Evolutionary conservation across 768 basidiomycete genomes (phyloP), one percentile per base, ranked within the genome.

Genomic region (Termitomyces sp.): DNA sequence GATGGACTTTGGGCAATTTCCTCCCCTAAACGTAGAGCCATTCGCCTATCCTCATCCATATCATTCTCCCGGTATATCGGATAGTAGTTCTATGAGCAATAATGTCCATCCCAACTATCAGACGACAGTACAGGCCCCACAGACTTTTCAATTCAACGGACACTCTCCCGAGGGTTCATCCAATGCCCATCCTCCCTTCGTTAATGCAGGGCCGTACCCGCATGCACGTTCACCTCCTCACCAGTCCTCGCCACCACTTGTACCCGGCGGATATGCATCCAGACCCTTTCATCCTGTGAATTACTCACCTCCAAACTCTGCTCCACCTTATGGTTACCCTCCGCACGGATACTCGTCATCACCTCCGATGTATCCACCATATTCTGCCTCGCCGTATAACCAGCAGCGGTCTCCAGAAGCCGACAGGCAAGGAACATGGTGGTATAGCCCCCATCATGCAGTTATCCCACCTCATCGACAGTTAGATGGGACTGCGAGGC

Each of bases 351-450:
- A 74, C 48, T 70, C 72, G 0, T 60, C 69, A 6, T 67, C 74
- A 1, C 70, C 76, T 2, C 68, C 62, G 32, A 74, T 42, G 50
- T 74, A 36, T 79, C 76, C 66, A 10, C 81, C 72, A 26, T 80
- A 75, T 58, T 50, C 69, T 18, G 64, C 72, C 5, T 59, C 75
- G 1, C 71, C 72, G 13, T 79, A 27, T 8, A 39, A 75, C n/a
- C 78, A 74, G 39, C 72, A 71, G 24, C 55, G 8, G 48, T 76
- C 71, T 16, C 58, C 54, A 2, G 74, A 74, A 5, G 65, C 69
- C n/a, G 81, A 80, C 5, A 69, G 68, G n/a, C 79, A 74, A 59
- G 77, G 76, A n/a, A 68, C 74, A 2, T 84, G 82, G 82, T 86
- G 79, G 76, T 84, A 83, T 60, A 64, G 81, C 22, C 75, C 75